A percentile compares a stretch with the other conserved stretches of the same genome.
Conservation (phyloP, 2,329 filamentous ascomycete genomes). For the Colletotrichum zoysiae region DNA sequence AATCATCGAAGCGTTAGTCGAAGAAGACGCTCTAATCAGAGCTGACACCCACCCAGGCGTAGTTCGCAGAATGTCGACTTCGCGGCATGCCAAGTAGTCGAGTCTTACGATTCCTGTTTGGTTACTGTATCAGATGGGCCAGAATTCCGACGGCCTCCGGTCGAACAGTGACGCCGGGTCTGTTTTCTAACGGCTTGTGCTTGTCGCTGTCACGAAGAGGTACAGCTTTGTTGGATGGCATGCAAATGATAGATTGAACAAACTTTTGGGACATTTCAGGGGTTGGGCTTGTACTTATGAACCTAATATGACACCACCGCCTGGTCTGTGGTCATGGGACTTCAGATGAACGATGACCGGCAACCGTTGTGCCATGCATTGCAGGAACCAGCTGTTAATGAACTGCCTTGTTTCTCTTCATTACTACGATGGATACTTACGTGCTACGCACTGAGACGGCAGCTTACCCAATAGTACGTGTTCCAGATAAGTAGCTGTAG, state of each 20-base stretch:
- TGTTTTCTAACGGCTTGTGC: not conserved
- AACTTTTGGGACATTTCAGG: not conserved
- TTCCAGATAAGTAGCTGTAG: constrained; percentile 3
- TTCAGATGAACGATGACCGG: constrained; percentile 31
- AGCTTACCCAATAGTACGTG: not conserved
- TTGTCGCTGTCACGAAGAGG: not conserved
- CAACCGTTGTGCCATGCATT: not conserved
- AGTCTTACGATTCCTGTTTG: not conserved
- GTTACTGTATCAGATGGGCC: not conserved
- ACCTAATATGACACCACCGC: not conserved
- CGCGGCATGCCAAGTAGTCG: not conserved
- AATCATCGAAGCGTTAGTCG: not conserved
- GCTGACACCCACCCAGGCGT: not conserved
- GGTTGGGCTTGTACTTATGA: not conserved
- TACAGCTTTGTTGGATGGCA: not conserved
- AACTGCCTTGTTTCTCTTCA: not conserved
- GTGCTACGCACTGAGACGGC: constrained; percentile 4
- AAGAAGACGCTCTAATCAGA: not conserved
- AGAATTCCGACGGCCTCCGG: not conserved
- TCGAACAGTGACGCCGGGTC: not conserved
- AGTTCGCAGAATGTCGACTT: not conserved
- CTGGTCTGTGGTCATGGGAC: constrained; percentile 4
- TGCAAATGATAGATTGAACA: constrained; percentile 4
- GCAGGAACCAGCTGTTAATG: not conserved
- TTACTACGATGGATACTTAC: not conserved